Base-by-base conservation (phyloP, 1,284 basidiomycete species). In the Retiboletus flavoniger region DNA sequence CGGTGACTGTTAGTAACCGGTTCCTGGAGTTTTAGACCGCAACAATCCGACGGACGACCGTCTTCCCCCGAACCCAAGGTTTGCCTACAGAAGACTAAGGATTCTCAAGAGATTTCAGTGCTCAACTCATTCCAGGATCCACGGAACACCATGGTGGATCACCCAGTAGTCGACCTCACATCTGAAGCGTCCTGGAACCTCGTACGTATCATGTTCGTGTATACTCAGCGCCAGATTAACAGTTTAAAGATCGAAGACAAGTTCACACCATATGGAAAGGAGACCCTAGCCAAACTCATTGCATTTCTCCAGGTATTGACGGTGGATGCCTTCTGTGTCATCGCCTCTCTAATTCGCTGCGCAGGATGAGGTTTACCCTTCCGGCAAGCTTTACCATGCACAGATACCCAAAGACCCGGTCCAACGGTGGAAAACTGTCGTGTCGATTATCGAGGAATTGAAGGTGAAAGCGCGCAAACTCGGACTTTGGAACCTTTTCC, bases 401-500 rank as follows among this genome's bases (percentile, higher is more conserved):
- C 95, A 98, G 72, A 70, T 99, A 53, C 90, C 95, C 2, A 74
- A 77, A 40, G 90, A 95, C 71, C 84, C 85, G 0, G 79, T 73
- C 56, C 75, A 77, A 65, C 83, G 96, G 57, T 99, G 95, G 95
- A 83, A 89, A 74, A 84, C 86, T 4, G 79, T 93, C 60, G 86
- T 95, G 39, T 85, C 89, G 3, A 75, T 96, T 56, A 77, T 96
- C 56, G 89, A 87, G 64, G 87, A 91, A 55, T 82, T 99, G 64
- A 98, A 98, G 78, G 78, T 69, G 57, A 94, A 91, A 72, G 96
- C 96, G 4, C 90, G 88, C 74, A 80, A 84, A 63, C 81, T 87
- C 38, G 96, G 96, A 2, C 80, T 99, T 44, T 99, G 96, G 96
- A 98, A 98, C 72, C 80, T 99, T 41, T 98, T 98, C 81, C 78